Conservation (phyloP, 345 rosid genomes). For the Citrus cavaleriei region DNA sequence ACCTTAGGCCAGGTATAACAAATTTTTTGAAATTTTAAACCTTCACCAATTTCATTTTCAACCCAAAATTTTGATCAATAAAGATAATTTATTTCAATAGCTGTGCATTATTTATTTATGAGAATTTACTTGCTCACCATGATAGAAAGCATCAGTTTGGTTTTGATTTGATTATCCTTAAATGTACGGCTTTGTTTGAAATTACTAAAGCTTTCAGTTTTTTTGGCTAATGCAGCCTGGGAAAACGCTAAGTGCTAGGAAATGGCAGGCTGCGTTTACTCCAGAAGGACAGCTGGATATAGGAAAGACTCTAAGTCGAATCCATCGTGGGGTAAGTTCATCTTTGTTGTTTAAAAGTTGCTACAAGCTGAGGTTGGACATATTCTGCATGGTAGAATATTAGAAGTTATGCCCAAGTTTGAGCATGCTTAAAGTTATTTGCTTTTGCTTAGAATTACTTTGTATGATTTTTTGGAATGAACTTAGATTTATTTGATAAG, state of each 20-base stretch:
- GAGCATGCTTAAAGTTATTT: neutral
- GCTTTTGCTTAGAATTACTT: neutral
- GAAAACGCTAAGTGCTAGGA: conserved; percentile 93
- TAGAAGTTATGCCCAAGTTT: neutral
- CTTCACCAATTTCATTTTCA: neutral
- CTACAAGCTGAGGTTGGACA: neutral
- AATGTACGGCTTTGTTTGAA: neutral
- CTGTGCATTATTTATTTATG: neutral
- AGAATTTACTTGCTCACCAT: neutral
- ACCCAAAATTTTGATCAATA: neutral
- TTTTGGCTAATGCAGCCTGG: conserved; percentile 62
- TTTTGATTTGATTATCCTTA: neutral
- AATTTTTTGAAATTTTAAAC: neutral
- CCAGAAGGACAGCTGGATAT: conserved; percentile 74
- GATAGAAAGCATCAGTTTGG: neutral
- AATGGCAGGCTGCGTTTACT: conserved; percentile 92
- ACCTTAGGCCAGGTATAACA: neutral
- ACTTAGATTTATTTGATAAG: neutral
- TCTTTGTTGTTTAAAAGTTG: conserved; percentile 1
- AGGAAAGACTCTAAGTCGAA: conserved; percentile 74
- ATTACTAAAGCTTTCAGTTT: conserved; percentile 8
- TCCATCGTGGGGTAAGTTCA: conserved; percentile 75
- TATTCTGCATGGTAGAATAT: conserved; percentile 1
- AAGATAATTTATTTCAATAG: neutral
- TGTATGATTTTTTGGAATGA: neutral